phyloP scores from a whole-genome alignment of 805 yeast species.

The Tetrapisispora pingtungensis region DNA sequence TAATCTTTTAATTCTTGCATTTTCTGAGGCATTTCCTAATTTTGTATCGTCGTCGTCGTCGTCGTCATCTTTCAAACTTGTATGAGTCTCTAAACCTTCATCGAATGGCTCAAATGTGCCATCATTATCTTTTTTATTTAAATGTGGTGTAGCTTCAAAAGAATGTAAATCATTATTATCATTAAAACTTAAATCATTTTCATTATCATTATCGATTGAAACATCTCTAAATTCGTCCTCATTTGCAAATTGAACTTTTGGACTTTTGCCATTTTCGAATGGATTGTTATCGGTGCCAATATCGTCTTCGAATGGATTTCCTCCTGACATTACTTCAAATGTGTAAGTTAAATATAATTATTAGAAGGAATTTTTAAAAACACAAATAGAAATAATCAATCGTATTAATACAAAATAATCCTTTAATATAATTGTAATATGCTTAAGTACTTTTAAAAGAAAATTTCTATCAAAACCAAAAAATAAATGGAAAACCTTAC shows the following conservation, averaged over 20 bases:
- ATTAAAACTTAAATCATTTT: background rate
- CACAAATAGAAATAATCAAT: too few species aligned
- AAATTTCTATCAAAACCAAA: too few species aligned
- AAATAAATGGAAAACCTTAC: too few species aligned
- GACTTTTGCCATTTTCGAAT: constrained; percentile 8
- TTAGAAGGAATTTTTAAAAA: background rate
- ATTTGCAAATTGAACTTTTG: background rate
- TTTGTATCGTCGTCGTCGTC: constrained; percentile 4
- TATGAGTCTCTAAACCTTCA: constrained; percentile 11
- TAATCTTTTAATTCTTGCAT: constrained; percentile 49
- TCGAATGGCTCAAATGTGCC: constrained; percentile 19
- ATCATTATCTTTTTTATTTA: constrained; percentile 8
- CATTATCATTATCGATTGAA: constrained; percentile 3
- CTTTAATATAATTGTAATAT: too few species aligned
- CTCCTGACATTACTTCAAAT: constrained; percentile 9
- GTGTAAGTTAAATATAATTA: too few species aligned
- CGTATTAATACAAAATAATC: too few species aligned
- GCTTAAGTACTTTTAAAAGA: too few species aligned
- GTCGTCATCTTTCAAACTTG: constrained; percentile 7
- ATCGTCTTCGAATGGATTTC: constrained; percentile 5
- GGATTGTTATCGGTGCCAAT: constrained; percentile 4
- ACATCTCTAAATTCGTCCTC: constrained; percentile 13
- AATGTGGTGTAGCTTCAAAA: constrained; percentile 18
- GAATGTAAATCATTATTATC: constrained; percentile 14
- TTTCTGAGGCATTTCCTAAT: background rate